Conservation (phyloP, 2,329 filamentous ascomycete genomes). For the Aspergillus carbonarius region DNA sequence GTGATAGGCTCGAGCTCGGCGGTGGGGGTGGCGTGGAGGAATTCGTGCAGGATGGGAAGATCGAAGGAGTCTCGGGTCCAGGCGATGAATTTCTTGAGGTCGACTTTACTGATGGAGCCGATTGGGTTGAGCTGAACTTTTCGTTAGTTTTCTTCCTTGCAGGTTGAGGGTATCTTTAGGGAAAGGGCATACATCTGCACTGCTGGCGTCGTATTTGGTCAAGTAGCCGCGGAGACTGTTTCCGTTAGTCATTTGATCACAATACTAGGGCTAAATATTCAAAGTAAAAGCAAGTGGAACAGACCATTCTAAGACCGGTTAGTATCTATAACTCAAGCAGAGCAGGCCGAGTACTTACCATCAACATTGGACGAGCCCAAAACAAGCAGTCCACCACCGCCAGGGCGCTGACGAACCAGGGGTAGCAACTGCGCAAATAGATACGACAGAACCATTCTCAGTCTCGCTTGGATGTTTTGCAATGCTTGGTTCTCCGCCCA, state of each 20-base stretch:
- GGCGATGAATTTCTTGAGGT: conserved; percentile 70
- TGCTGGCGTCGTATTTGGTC: conserved; percentile 68
- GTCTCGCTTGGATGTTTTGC: conserved; percentile 67
- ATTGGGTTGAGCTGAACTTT: conserved; percentile 36
- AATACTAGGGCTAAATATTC: background rate
- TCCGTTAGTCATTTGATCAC: conserved; percentile 35
- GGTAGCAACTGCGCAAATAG: conserved; percentile 64
- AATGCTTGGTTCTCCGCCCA: conserved; percentile 62
- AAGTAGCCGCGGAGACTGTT: conserved; percentile 52
- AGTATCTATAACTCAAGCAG: background rate
- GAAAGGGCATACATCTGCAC: conserved; percentile 52
- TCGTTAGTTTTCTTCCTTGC: background rate
- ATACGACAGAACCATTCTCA: conserved; percentile 66
- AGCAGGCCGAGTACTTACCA: conserved; percentile 16
- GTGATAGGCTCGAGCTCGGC: conserved; percentile 68
- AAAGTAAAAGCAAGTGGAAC: background rate
- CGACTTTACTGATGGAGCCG: conserved; percentile 60
- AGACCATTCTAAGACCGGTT: conserved; percentile 29
- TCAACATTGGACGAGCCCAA: conserved; percentile 68
- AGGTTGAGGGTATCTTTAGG: too few relatives aligned
- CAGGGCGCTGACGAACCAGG: conserved; percentile 56
- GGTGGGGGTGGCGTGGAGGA: conserved; percentile 63
- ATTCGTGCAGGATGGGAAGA: conserved; percentile 64
- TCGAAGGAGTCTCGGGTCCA: conserved; percentile 61
- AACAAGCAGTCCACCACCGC: conserved; percentile 61